Base-by-base conservation (phyloP, 805 yeast genomes). In the Cyberlindnera euphorbiae region DNA sequence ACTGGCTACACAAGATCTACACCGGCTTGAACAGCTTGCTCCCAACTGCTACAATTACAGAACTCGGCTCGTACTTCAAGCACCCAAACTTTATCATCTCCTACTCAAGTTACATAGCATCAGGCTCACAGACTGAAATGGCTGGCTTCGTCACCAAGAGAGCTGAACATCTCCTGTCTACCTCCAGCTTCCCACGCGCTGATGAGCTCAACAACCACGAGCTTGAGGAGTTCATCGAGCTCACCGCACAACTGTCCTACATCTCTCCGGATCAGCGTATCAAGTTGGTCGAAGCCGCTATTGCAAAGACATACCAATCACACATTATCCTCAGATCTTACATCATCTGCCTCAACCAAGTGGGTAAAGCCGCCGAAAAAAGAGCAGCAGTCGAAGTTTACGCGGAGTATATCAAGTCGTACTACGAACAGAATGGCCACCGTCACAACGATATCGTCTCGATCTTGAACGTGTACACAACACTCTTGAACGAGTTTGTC, bases 261-360 rank as follows among this genome's bases (percentile, higher is more conserved):
- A 33, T 54, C 10, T 41, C 45, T 17, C 31, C 47, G n/a, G 29
- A 37, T 13, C 36, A 33, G 3, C 40, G 39, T 17, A 45, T 25
- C n/a, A 51, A 41, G 45, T 9, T 40, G 32, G 6, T 55, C 55
- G 44, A 54, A 60, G 13, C 55, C 4, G 65, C 71, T 2, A 56
- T 71, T 33, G 50, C 58, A 12, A 64, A 60, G 32, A 70, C 78
- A 0, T 74, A 72, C 39, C 79, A 73, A 46, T 70, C 66, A 26
- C 56, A 53, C 16, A 41, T 38, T 6, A 59, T 64, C 28, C 53
- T 57, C 28, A 60, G 49, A 42, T 52, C 56, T 40, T 68, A 65
- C 39, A 64, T 59, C 47, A 54, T 45, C 60, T 60, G 40, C 42
- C 61, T 55, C n/a, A 36, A 41, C 2, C 38, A 44, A 12, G 36